phyloP scores from a whole-genome alignment of 1,139 yeast species.

The Eremothecium coryli region DNA sequence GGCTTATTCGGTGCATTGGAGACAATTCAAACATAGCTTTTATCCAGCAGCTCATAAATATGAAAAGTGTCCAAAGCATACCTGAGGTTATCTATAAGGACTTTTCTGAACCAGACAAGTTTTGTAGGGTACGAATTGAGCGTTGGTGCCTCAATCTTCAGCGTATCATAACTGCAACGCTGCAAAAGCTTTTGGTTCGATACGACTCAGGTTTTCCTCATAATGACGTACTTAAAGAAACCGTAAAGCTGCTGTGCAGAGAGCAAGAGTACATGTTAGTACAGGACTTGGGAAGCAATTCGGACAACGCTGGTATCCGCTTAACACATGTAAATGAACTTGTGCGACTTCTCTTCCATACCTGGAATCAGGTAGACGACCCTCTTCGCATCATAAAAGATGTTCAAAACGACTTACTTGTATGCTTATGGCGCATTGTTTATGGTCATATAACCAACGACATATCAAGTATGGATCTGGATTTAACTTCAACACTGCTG shows the following conservation, averaged over 20 bases:
- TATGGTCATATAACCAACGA: slow-evolving; percentile 11
- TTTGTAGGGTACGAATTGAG: slow-evolving; percentile 14
- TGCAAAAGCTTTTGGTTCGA: slow-evolving; percentile 20
- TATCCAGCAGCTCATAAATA: slow-evolving; percentile 19
- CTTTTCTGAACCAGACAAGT: slow-evolving; percentile 7
- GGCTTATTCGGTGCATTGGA: slow-evolving; percentile 25
- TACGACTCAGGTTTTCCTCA: slow-evolving; percentile 11
- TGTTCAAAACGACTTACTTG: slow-evolving; percentile 22
- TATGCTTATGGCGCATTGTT: slow-evolving; percentile 26
- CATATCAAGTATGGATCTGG: slow-evolving; percentile 11
- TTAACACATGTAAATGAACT: slow-evolving; percentile 19
- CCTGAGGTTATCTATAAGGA: slow-evolving; percentile 26
- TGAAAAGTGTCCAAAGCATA: slow-evolving; percentile 16
- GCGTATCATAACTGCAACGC: slow-evolving; percentile 17
- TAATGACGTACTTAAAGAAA: slow-evolving; percentile 19
- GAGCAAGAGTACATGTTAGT: slow-evolving; percentile 24
- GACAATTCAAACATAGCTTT: slow-evolving; percentile 17
- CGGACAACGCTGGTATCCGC: slow-evolving; percentile 17
- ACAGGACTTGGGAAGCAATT: slow-evolving; percentile 20
- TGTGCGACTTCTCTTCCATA: slow-evolving; percentile 17
- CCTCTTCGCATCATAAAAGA: slow-evolving; percentile 18
- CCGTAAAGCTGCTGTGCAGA: slow-evolving; percentile 19
- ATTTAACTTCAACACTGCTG: slow-evolving; percentile 18
- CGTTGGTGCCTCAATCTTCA: slow-evolving; percentile 22
- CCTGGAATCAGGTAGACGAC: slow-evolving; percentile 20